Evolutionary conservation across 257 asterid species (phyloP).

Genomic region (Scutellaria galericulata): DNA sequence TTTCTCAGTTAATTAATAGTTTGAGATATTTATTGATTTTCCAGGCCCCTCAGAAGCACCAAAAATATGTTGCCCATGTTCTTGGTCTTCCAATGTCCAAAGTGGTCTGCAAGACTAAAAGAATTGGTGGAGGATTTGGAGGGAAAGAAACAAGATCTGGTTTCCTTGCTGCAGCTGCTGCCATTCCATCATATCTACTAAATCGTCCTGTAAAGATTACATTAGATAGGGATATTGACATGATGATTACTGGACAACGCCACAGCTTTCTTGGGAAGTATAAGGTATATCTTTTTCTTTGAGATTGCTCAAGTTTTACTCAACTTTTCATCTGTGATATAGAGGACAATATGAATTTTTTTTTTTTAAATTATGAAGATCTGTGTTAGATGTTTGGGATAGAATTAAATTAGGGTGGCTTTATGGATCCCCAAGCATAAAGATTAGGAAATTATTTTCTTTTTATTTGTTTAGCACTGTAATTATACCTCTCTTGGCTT

Average conservation of each 20-base stretch:
- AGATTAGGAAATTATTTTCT: too few species aligned
- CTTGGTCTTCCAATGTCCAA: conserved; percentile 98
- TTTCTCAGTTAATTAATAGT: not conserved
- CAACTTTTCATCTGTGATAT: not conserved
- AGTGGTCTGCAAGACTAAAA: conserved; percentile 95
- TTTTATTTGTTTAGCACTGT: too few species aligned
- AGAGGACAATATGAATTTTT: too few species aligned
- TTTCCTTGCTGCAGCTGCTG: conserved; percentile 75
- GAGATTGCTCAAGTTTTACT: conserved; percentile 13
- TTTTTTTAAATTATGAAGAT: too few species aligned
- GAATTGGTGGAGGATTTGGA: conserved; percentile 99
- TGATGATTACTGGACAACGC: conserved; percentile 93
- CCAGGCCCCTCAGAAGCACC: conserved; percentile 95
- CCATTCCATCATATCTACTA: conserved; percentile 86
- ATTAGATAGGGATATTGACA: conserved; percentile 86
- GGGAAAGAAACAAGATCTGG: conserved; percentile 98
- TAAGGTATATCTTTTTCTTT: conserved; percentile 55
- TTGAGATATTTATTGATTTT: not conserved
- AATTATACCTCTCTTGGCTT: too few species aligned
- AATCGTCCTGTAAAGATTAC: conserved; percentile 89
- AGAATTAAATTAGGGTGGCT: too few species aligned
- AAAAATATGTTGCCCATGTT: conserved; percentile 79
- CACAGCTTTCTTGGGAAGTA: conserved; percentile 95
- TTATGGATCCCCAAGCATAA: too few species aligned
- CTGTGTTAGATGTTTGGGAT: too few species aligned